phyloP scores from a whole-genome alignment of 768 basidiomycete species.

The Dictyophora rubrovolvata region DNA sequence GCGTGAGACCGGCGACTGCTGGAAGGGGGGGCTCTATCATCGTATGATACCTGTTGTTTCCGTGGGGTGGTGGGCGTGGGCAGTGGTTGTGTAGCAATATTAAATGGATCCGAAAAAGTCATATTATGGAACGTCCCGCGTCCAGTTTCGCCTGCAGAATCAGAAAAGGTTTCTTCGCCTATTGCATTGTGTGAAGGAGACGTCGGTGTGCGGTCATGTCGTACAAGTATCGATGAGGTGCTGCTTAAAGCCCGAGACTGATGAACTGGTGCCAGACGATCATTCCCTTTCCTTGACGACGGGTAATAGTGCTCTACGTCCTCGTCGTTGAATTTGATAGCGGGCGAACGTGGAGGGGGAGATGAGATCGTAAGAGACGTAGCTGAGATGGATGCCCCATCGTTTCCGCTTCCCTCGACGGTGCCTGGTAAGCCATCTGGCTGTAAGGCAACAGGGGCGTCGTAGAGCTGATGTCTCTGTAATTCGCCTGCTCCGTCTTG shows the following conservation, averaged over 20 bases:
- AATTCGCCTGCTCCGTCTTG: conserved; percentile 31
- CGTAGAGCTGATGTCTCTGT: conserved; percentile 78
- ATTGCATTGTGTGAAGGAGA: conserved; percentile 20
- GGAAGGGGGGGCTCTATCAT: conserved; percentile 6
- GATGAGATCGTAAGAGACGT: conserved; percentile 9
- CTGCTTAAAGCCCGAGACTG: conserved; percentile 20
- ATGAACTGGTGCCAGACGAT: conserved; percentile 14
- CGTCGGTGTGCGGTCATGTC: conserved; percentile 21
- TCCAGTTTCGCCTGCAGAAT: neutral
- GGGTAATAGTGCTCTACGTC: conserved; percentile 67
- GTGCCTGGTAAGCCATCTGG: conserved; percentile 31
- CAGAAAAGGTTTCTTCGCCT: neutral
- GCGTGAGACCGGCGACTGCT: conserved; percentile 8
- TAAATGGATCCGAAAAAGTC: conserved; percentile 20
- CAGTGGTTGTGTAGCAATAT: conserved; percentile 12
- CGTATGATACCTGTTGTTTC: conserved; percentile 11
- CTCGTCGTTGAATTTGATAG: conserved; percentile 69
- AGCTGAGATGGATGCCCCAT: conserved; percentile 16
- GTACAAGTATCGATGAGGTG: neutral
- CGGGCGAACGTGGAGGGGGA: conserved; percentile 33
- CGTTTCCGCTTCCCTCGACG: conserved; percentile 19
- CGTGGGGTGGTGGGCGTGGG: conserved; percentile 21
- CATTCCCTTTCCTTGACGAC: conserved; percentile 27
- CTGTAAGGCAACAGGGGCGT: conserved; percentile 63
- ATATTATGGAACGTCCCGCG: neutral